Evolutionary conservation across 2,329 filamentous ascomycete genomes (phyloP).

Genomic region (Zymoseptoria brevis): DNA sequence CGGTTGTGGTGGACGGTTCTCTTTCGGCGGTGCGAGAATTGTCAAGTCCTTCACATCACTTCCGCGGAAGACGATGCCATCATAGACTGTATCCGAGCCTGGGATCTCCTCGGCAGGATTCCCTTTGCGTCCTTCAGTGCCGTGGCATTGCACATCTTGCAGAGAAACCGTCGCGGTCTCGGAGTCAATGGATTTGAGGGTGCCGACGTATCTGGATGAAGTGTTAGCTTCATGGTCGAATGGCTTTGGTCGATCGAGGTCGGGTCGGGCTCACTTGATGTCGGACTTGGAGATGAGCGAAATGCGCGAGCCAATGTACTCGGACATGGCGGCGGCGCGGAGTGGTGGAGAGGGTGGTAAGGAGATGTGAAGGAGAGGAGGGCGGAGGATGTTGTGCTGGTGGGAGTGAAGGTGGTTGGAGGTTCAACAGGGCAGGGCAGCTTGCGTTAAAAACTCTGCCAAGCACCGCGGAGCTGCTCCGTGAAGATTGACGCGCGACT

Average conservation of each 20-base stretch:
- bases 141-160: slow-evolving; percentile 89
- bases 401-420: slow-evolving; percentile 4
- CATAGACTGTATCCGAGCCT: slow-evolving; percentile 81
- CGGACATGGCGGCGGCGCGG: slow-evolving; percentile 42
- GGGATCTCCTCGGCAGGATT: slow-evolving; percentile 74
- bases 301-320: slow-evolving; percentile 73
- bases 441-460: neutral
- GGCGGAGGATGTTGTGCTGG: slow-evolving; percentile 4
- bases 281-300: slow-evolving; percentile 96
- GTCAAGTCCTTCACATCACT: slow-evolving; percentile 97
- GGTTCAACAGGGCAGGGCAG: neutral
- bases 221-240: slow-evolving; percentile 6
- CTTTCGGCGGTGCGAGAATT: slow-evolving; percentile 68
- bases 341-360: slow-evolving; percentile 1
- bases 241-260: neutral
- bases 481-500: neutral
- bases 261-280: slow-evolving; percentile 60
- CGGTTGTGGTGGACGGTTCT: slow-evolving; percentile 65
- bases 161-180: slow-evolving; percentile 94
- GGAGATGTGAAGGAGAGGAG: neutral
- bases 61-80: slow-evolving; percentile 97
- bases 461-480: neutral
- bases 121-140: slow-evolving; percentile 81
- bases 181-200: slow-evolving; percentile 95
- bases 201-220: slow-evolving; percentile 76